Base-by-base conservation (phyloP, 495 filamentous ascomycete species). In the Penicillium samsonianum region DNA sequence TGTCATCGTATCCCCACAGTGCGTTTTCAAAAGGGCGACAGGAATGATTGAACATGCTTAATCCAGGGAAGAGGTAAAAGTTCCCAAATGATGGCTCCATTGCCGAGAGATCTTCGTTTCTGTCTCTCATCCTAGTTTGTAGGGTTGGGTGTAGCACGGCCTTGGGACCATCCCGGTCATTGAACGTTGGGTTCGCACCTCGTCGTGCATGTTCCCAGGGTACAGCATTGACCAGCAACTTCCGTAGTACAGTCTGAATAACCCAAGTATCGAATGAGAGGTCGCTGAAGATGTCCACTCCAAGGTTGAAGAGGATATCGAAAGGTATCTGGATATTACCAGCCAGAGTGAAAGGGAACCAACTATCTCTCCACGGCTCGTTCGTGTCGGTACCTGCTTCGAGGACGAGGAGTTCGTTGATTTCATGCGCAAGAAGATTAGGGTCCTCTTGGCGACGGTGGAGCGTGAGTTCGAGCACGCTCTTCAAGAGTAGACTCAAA, bases 251-350 rank as follows among this genome's bases (percentile, higher is more conserved):
- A 8, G 54, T 61, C 28, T 77, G 73, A 46, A 75, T 67, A 7
- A 67, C 60, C 74, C 73, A 76, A 1, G 73, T 76, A 50, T 77
- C 74, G 38, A 73, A 77, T 17, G 54, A 50, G 33, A 72, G 50
- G 33, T 76, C 66, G 1, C 65, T 58, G 61, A 73, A 74, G 23
- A 77, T 75, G 43, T 76, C 68, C 4, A 76, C 69, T 5, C 73
- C 73, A n/a, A 76, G 57, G 8, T 50, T 50, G 33, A 60, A 47
- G 20, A 76, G 57, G 22, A 75, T 75, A 38, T 73, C 64, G 26
- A 73, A 73, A 0, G 73, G 73, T 6, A 75, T 62, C 9, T 61
- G 65, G 28, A 76, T 70, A 37, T 76, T 76, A 4, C 60, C 71
- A 11, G 61, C 53, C 31, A 72, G 50, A 10, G 63, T 67, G 44